phyloP scores from a whole-genome alignment of 257 asterid genomes.

The Fraxinus cuspidata region DNA sequence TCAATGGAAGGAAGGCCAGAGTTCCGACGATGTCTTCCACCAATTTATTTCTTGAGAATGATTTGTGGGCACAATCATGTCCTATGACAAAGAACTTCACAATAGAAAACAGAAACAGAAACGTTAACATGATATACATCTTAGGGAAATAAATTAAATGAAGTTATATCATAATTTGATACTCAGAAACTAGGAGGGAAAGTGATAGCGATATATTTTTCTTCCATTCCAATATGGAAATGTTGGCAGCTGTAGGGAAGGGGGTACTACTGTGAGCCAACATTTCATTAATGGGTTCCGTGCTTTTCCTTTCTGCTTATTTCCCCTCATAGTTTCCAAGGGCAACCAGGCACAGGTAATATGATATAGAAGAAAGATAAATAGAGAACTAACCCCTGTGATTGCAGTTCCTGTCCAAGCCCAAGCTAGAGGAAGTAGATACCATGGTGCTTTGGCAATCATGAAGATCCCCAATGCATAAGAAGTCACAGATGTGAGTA shows the following conservation, averaged over 20 bases:
- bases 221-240: neutral
- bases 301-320: neutral
- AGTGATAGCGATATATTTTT: neutral
- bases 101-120: constrained; percentile 28
- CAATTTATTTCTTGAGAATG: constrained; percentile 88
- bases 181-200: constrained; percentile 14
- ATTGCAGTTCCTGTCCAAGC: constrained; percentile 99
- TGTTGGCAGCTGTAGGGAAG: neutral
- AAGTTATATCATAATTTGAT: neutral
- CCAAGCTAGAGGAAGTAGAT: constrained; percentile 98
- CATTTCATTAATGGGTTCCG: neutral
- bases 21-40: constrained; percentile 96
- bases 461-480: constrained; percentile 78
- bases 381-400: constrained; percentile 75
- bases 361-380: neutral
- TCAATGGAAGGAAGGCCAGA: constrained; percentile 86
- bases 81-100: constrained; percentile 96
- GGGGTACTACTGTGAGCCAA: neutral
- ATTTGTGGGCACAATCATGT: constrained; percentile 98
- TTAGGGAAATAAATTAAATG: neutral
- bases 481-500: constrained; percentile 69
- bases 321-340: constrained; percentile 3
- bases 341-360: neutral
- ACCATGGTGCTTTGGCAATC: constrained; percentile 97
- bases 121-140: constrained; percentile 16